These are phyloP conservation scores for Novymonas esmeraldas DNA, from an alignment of 208 protist species.

Conservation along the genomic window DNA sequence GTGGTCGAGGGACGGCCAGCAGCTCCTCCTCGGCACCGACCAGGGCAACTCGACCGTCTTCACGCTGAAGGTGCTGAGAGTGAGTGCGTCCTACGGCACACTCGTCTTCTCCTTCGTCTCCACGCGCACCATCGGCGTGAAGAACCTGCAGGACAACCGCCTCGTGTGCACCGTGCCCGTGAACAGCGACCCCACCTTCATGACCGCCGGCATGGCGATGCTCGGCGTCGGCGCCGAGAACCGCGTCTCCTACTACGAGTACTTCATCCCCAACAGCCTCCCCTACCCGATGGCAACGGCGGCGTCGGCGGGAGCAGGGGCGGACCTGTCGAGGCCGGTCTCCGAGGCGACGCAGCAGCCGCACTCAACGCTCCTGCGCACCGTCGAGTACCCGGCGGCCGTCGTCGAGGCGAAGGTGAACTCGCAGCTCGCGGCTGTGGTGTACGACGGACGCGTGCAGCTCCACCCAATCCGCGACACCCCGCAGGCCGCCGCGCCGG, in stretches of 20 bases:
- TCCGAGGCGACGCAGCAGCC: slow-evolving; percentile 32
- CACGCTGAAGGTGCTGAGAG: slow-evolving; percentile 76
- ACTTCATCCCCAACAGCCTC: slow-evolving; percentile 59
- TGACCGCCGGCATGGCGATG: slow-evolving; percentile 82
- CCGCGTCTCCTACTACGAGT: slow-evolving; percentile 87
- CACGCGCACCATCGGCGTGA: slow-evolving; percentile 83
- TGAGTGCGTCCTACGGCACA: slow-evolving; percentile 73
- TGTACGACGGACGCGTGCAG: slow-evolving; percentile 84
- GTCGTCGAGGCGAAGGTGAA: slow-evolving; percentile 82
- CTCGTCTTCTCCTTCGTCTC: slow-evolving; percentile 88
- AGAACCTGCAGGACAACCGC: slow-evolving; percentile 71
- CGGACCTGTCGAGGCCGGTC: slow-evolving; percentile 4
- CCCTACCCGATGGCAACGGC: slow-evolving; percentile 17
- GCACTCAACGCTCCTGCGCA: slow-evolving; percentile 50
- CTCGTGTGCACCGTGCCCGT: slow-evolving; percentile 75
- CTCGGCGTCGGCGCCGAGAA: slow-evolving; percentile 87
- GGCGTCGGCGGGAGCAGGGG: too few relatives aligned
- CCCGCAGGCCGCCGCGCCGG: slow-evolving; percentile 16
- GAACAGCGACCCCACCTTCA: slow-evolving; percentile 86
- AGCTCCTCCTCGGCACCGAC: slow-evolving; percentile 75
- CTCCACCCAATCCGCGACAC: slow-evolving; percentile 81
- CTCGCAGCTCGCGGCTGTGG: slow-evolving; percentile 80
- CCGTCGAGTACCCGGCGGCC: slow-evolving; percentile 73
- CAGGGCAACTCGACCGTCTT: slow-evolving; percentile 82
- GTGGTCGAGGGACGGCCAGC: slow-evolving; percentile 93